Evolutionary conservation across 2,329 filamentous ascomycete species (phyloP), one percentile per base, ranked within the genome.

Genomic region (Epichloe gansuensis): DNA sequence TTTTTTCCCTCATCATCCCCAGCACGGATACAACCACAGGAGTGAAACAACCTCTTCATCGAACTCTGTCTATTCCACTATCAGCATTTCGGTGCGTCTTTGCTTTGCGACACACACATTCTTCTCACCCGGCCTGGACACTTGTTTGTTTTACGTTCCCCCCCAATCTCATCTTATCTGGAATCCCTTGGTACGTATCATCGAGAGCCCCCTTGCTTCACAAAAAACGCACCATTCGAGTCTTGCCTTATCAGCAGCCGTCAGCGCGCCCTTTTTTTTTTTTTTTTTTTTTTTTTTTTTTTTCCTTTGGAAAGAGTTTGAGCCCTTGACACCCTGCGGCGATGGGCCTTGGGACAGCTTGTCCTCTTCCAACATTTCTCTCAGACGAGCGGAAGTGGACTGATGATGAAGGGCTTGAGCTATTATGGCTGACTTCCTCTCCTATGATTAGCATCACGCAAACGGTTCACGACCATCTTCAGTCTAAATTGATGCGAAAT

Each of bases 31-130:
- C 31, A 23, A 42, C 12, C 46, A 48, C 38, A 8, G 15, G 45
- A 31, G 31, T 31, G 31, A 31, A 45, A 27, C n/a, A 45, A 45
- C 21, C 13, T 8, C 31, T 21, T 21, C 50, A 36, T 39, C 35
- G n/a, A 45, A 35, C 9, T 23, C 34, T 21, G 17, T 23, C 34
- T 21, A 35, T 13, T 47, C 17, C 35, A 47, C 35, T 12, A 21
- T 13, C 50, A 27, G n/a, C 27, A n/a, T 34, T n/a, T 36, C 21
- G 5, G 25, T 46, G 11, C 15, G 11, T n/a, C 34, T 49, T 38
- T 43, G 39, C 47, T 52, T 47, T 53, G 34, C 47, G 43, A 48
- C 52, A 47, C 23, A 17, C 38, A 39, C 43, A 43, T 53, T 47
- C 34, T 42, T 43, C 21, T 25, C 34, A 36, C 17, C 21, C 17